Base-by-base conservation (phyloP, 2,329 filamentous ascomycete species). In the Thelonectria blattea region DNA sequence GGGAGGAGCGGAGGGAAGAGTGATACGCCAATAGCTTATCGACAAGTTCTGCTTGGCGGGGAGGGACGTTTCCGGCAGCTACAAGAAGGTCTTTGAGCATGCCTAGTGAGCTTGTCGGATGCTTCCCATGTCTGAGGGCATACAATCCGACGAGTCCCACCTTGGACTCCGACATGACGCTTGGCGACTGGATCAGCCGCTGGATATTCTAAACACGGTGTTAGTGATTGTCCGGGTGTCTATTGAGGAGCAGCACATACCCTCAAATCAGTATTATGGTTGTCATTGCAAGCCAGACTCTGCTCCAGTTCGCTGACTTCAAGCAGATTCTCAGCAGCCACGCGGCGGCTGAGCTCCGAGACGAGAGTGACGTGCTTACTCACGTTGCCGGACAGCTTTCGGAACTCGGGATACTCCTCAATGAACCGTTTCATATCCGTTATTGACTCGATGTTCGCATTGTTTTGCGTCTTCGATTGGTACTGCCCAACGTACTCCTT, bases 401-500 rank as follows among this genome's bases (percentile, higher is more conserved):
- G 88, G 76, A 99, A 99, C 74, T 99, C 95, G 2, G 95, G 95
- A 73, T 98, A 99, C 72, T 99, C 95, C 76, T 99, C 95, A 56
- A 99, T 96, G 70, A 99, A 99, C 45, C 93, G 91, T 76, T 99
- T 99, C 96, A 99, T 99, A 74, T 99, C 95, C 56, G 90, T 85
- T 73, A 99, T 98, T 15, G 94, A 97, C 73, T 99, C 95, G 62
- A 99, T 93, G 73, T 97, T 95, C 74, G 93, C 91, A 70, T 89
- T 97, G 70, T 90, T 97, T 73, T 98, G 94, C n/a, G 94, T 97
- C 75, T 96, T 97, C 12, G 91, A 92, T 70, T 98, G 95, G 72
- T 98, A 99, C 73, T 98, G 95, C 73, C 97, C 93, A 56, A 99
- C 95, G 70, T 99, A 99, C 58, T 97, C 93, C 76, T 98, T 98